Percentiles rank a stretch among this genome's conserved stretches.
Conservation (phyloP, 257 asterid species). For the Orobanche coerulescens region DNA sequence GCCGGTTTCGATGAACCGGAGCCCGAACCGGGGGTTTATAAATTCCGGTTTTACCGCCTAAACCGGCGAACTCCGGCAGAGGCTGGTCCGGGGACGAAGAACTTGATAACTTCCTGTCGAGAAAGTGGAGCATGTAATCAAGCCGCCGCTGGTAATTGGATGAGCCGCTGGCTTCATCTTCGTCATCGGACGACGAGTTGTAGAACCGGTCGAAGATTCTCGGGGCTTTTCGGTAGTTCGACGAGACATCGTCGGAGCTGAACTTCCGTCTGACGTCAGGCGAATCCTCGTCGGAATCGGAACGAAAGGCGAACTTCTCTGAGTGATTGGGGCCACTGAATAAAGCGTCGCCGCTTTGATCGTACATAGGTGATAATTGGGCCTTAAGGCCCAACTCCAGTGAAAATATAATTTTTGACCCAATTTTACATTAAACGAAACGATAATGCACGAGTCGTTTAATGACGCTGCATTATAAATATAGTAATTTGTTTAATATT, state of each 20-base stretch:
- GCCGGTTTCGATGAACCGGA: conserved; percentile 64
- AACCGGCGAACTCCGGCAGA: conserved; percentile 56
- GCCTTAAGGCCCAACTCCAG: too few species aligned
- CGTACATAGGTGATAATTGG: too few species aligned
- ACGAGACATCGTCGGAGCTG: conserved; percentile 35
- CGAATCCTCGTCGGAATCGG: conserved; percentile 34
- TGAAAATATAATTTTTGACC: too few species aligned
- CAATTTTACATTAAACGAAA: too few species aligned
- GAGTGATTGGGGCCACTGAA: conserved; percentile 31
- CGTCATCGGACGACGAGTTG: conserved; percentile 56
- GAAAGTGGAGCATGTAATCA: conserved; percentile 81
- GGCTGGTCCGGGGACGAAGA: conserved; percentile 39
- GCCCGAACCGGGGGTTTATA: conserved; percentile 61
- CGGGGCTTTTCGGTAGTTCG: conserved; percentile 36
- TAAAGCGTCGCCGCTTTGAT: conserved; percentile 41
- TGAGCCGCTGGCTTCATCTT: conserved; percentile 34
- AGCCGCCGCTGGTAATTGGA: conserved; percentile 66
- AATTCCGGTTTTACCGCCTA: conserved; percentile 60
- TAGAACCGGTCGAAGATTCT: conserved; percentile 77
- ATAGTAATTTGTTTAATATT: too few species aligned
- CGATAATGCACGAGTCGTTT: too few species aligned
- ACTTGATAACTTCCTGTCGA: conserved; percentile 65
- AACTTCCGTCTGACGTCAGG: conserved; percentile 22
- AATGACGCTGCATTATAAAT: too few species aligned
- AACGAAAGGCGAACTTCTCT: conserved; percentile 33